phyloP scores from a whole-genome alignment of 2,329 filamentous ascomycete genomes.

The Colletotrichum paranaense region DNA sequence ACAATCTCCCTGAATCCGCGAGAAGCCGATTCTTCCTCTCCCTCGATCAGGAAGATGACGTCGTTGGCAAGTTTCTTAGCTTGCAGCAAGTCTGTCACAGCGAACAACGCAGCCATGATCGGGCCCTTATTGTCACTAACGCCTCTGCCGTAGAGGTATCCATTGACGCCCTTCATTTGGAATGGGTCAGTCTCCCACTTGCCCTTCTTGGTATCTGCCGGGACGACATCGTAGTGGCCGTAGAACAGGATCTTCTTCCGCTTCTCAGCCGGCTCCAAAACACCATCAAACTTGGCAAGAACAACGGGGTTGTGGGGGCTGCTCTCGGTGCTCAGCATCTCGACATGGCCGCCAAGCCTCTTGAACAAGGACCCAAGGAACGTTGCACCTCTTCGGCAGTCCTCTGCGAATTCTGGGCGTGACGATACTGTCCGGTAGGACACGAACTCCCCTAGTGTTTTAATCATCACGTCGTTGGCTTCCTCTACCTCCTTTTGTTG shows the following conservation, averaged over 20 bases:
- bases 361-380: slow-evolving; percentile 93
- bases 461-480: slow-evolving; percentile 69
- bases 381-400: slow-evolving; percentile 92
- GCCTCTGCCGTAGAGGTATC: slow-evolving; percentile 95
- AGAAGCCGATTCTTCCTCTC: slow-evolving; percentile 95
- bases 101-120: slow-evolving; percentile 92
- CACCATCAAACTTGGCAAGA: slow-evolving; percentile 86
- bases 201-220: slow-evolving; percentile 82
- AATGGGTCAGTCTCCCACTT: slow-evolving; percentile 94
- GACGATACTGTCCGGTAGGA: slow-evolving; percentile 94
- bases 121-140: slow-evolving; percentile 98
- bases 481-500: slow-evolving; percentile 46
- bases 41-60: slow-evolving; percentile 93
- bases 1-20: slow-evolving; percentile 90
- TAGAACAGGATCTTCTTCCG: slow-evolving; percentile 95
- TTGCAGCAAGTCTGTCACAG: slow-evolving; percentile 88
- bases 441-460: slow-evolving; percentile 85
- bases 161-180: slow-evolving; percentile 86
- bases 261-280: slow-evolving; percentile 70
- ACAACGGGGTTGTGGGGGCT: slow-evolving; percentile 88
- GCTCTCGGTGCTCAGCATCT: slow-evolving; percentile 86
- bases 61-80: slow-evolving; percentile 88
- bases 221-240: slow-evolving; percentile 97
- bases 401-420: slow-evolving; percentile 84
- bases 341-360: slow-evolving; percentile 87